phyloP scores from a whole-genome alignment of 179 eudicot genomes.

The Beta lomatogona region DNA sequence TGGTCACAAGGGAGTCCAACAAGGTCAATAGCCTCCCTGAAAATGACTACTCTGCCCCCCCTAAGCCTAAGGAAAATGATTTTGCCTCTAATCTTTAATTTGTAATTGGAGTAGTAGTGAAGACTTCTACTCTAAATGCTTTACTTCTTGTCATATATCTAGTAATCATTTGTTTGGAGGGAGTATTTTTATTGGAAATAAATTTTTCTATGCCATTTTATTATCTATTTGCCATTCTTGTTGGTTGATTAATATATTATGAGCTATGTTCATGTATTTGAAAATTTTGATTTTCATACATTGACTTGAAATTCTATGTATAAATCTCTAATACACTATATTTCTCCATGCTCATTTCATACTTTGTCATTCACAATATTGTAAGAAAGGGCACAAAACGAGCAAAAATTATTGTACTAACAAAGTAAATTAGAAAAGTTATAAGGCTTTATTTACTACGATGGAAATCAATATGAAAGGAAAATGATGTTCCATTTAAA shows the following conservation, averaged over 20 bases:
- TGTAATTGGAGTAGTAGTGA: conserved; percentile 1
- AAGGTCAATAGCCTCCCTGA: conserved; percentile 22
- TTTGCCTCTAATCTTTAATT: not conserved
- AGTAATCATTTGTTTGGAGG: conserved; percentile 8
- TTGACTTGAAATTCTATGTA: too few relatives aligned
- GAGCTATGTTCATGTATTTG: not conserved
- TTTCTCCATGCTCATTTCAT: too few relatives aligned
- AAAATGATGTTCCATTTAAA: too few relatives aligned
- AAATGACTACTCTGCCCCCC: conserved; percentile 28
- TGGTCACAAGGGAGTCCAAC: conserved; percentile 31
- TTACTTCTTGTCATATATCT: not conserved
- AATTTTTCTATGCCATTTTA: not conserved
- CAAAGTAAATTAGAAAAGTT: too few relatives aligned
- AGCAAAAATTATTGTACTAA: too few relatives aligned
- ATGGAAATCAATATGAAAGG: too few relatives aligned
- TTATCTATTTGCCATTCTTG: not conserved
- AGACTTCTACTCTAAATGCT: not conserved
- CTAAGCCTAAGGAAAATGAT: conserved; percentile 17
- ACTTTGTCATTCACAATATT: too few relatives aligned
- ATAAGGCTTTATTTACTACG: too few relatives aligned
- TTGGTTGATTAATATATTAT: not conserved
- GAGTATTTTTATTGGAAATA: conserved; percentile 11
- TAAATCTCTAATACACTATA: too few relatives aligned
- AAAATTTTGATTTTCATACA: not conserved
- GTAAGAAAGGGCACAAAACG: too few relatives aligned